phyloP scores from a whole-genome alignment of 148 eudicot species.

The Vaccinium darrowii region DNA sequence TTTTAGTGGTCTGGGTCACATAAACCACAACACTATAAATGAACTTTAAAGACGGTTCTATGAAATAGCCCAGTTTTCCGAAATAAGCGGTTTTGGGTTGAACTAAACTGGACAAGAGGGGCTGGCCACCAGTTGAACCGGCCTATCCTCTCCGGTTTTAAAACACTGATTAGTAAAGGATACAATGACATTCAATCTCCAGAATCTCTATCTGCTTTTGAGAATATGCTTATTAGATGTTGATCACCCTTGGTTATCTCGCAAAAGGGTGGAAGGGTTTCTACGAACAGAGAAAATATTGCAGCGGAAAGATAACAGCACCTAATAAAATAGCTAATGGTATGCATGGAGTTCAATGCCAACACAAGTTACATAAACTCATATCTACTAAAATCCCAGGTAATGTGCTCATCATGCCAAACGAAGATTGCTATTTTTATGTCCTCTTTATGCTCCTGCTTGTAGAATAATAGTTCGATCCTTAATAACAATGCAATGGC shows the following conservation, averaged over 20 bases:
- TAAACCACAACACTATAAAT: too few species aligned
- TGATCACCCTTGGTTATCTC: not conserved
- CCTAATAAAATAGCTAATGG: not conserved
- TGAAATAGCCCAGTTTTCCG: too few species aligned
- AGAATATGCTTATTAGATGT: not conserved
- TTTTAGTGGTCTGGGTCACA: too few species aligned
- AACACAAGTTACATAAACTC: not conserved
- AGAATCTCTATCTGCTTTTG: not conserved
- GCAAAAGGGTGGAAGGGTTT: not conserved
- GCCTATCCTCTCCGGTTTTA: too few species aligned
- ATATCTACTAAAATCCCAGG: not conserved
- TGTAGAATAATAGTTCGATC: not conserved
- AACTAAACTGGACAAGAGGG: too few species aligned
- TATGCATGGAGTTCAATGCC: not conserved
- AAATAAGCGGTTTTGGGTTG: too few species aligned
- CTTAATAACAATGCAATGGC: not conserved
- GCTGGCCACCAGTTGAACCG: too few species aligned
- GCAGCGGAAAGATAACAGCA: not conserved
- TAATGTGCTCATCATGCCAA: not conserved
- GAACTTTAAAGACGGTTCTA: too few species aligned
- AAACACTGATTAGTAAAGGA: not conserved
- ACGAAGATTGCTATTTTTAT: not conserved
- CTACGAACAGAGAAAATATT: not conserved
- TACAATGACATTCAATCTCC: not conserved
- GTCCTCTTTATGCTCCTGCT: not conserved